A percentile compares a stretch with the other conserved stretches of the same genome.
Conservation (phyloP, 108 stramenopile species). For the Nitzschia sp. region DNA sequence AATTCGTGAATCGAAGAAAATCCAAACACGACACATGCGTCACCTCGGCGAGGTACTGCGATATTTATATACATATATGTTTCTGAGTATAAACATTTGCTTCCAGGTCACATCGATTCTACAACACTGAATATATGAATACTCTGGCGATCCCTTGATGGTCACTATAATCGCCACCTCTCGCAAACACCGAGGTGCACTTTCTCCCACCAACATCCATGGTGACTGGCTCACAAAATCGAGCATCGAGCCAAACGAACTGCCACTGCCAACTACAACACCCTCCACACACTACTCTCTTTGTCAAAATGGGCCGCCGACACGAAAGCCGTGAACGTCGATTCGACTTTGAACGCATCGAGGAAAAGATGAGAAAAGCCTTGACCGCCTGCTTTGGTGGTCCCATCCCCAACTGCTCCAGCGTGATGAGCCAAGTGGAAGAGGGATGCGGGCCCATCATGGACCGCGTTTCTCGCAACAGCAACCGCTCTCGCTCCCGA, state of each 20-base stretch:
- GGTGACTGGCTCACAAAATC: neutral
- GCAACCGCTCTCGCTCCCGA: neutral
- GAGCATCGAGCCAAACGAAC: conserved; percentile 2
- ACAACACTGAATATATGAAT: too few species aligned
- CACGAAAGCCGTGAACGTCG: neutral
- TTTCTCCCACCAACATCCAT: neutral
- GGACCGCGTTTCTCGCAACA: neutral
- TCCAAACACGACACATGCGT: too few species aligned
- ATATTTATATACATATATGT: too few species aligned
- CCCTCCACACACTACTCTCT: neutral
- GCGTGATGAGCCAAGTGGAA: neutral
- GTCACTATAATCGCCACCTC: too few species aligned
- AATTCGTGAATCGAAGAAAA: neutral
- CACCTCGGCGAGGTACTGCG: too few species aligned
- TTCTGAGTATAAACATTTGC: too few species aligned
- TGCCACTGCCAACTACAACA: neutral
- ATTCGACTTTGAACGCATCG: neutral
- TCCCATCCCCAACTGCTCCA: neutral
- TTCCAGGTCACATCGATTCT: too few species aligned
- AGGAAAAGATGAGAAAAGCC: neutral
- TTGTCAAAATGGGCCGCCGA: neutral
- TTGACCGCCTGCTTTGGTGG: neutral
- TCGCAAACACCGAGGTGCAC: neutral
- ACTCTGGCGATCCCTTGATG: too few species aligned
- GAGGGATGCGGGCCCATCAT: neutral